A percentile compares a stretch with the other conserved stretches of the same genome.
These are phyloP conservation scores for Allium sativum DNA, from an alignment of 106 monocot genomes.

Conservation along the genomic window DNA sequence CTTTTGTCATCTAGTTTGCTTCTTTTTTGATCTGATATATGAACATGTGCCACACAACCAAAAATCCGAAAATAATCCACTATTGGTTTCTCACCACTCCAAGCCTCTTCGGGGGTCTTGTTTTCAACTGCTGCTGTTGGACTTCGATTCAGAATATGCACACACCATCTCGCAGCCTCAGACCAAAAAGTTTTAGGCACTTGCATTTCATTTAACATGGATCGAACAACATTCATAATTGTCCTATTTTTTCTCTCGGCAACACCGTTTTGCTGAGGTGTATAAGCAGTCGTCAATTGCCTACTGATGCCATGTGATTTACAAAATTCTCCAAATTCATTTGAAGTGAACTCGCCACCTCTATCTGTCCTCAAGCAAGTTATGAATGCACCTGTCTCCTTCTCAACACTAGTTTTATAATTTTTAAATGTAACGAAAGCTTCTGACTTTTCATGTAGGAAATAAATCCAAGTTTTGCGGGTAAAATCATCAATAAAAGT, in stretches of 20 bases:
- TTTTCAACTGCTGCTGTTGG: slow-evolving; percentile 1
- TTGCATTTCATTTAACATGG: background rate
- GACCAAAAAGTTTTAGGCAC: slow-evolving; percentile 2
- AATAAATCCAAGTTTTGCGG: slow-evolving; percentile 6
- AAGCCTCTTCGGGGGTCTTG: slow-evolving; percentile 1
- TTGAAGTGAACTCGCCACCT: slow-evolving; percentile 7
- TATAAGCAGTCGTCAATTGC: slow-evolving; percentile 5
- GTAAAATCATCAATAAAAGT: slow-evolving; percentile 4
- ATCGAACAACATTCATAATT: background rate
- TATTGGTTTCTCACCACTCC: background rate
- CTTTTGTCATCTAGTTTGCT: slow-evolving; percentile 4
- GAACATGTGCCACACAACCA: slow-evolving; percentile 3
- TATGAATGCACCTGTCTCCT: background rate
- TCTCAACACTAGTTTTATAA: slow-evolving; percentile 8
- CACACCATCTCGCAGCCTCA: background rate
- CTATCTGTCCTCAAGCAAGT: background rate
- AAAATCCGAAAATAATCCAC: slow-evolving; percentile 7
- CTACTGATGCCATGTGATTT: background rate
- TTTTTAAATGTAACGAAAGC: background rate
- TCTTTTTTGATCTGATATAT: slow-evolving; percentile 2
- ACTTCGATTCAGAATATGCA: slow-evolving; percentile 5
- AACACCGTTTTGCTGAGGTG: slow-evolving; percentile 6
- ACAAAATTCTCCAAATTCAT: slow-evolving; percentile 4
- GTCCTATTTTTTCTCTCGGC: slow-evolving; percentile 3
- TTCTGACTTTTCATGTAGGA: slow-evolving; percentile 7